phyloP scores from a whole-genome alignment of 179 eudicot species.

The Silene coronaria region DNA sequence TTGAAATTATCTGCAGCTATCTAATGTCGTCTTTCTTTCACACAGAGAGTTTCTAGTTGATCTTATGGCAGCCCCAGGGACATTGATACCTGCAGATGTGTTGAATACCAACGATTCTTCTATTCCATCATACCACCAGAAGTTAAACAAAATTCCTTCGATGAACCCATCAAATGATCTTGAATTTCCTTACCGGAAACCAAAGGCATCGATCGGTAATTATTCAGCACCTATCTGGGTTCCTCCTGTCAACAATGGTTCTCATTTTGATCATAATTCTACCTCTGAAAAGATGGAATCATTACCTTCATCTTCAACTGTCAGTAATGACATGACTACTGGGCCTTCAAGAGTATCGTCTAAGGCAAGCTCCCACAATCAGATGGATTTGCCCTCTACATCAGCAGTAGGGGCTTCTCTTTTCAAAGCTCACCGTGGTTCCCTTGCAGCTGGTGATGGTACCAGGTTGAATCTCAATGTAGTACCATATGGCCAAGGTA shows the following conservation, averaged over 20 bases:
- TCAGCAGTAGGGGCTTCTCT: conserved; percentile 65
- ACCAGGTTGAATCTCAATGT: conserved; percentile 78
- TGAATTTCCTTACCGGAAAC: conserved; percentile 31
- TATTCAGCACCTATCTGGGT: conserved; percentile 25
- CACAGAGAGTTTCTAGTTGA: conserved; percentile 94
- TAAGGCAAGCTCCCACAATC: conserved; percentile 37
- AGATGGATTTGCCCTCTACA: conserved; percentile 52
- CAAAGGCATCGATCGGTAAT: conserved; percentile 26
- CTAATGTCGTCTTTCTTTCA: conserved; percentile 23
- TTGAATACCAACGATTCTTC: conserved; percentile 52
- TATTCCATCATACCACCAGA: conserved; percentile 39
- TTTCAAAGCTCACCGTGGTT: conserved; percentile 75
- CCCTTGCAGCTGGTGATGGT: conserved; percentile 68
- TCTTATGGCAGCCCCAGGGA: conserved; percentile 99
- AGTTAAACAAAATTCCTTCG: conserved; percentile 41
- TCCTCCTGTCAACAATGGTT: conserved; percentile 30
- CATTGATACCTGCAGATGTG: conserved; percentile 78
- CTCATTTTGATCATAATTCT: conserved; percentile 26
- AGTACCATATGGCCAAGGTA: conserved; percentile 62
- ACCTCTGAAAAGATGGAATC: conserved; percentile 32
- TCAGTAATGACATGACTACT: conserved; percentile 38
- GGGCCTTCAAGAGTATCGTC: conserved; percentile 53
- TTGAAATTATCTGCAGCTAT: neutral
- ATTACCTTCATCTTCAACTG: conserved; percentile 37
- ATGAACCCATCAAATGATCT: conserved; percentile 38